Evolutionary conservation across 192 early-diverging fungal species (phyloP), one percentile per base, ranked within the genome.

Genomic region (Gonapodya prolifera): DNA sequence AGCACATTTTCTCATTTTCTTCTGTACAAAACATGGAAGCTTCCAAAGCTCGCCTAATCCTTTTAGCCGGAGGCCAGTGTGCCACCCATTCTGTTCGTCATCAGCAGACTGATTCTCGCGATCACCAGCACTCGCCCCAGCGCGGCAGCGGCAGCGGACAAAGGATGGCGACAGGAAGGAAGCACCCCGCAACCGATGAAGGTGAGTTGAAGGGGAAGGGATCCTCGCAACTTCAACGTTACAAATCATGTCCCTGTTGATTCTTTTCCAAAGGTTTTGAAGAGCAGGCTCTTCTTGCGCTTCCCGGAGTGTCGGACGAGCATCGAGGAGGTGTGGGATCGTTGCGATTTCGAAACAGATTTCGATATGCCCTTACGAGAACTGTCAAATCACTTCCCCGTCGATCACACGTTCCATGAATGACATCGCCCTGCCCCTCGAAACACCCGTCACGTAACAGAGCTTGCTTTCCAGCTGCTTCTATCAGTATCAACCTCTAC

Each of bases 381-480:
- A n/a, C n/a, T n/a, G n/a, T n/a, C n/a, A n/a, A n/a, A n/a, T n/a
- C n/a, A n/a, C n/a, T n/a, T n/a, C n/a, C n/a, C n/a, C n/a, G n/a
- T n/a, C n/a, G n/a, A n/a, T n/a, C n/a, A n/a, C 45, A 61, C 23
- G 8, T 16, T 23, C 45, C 45, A 23, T 23, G 23, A 61, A 8
- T 61, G 45, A 16, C 45, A 8, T 61, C 45, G 45, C 23, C 8
- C 45, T 61, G 45, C 8, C 23, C 45, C 45, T 61, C 45, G n/a
- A n/a, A n/a, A n/a, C n/a, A n/a, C n/a, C n/a, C n/a, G n/a, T n/a
- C n/a, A n/a, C n/a, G n/a, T n/a, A n/a, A n/a, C 69, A 70, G 89
- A 91, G 79, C 82, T 86, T 76, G 88, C 89, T 8, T 83, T 83
- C 70, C 85, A 86, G 77, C 79, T 91, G 1, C 82, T 91, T 0